phyloP scores from a whole-genome alignment of 345 rosid genomes.

The Salix purpurea region DNA sequence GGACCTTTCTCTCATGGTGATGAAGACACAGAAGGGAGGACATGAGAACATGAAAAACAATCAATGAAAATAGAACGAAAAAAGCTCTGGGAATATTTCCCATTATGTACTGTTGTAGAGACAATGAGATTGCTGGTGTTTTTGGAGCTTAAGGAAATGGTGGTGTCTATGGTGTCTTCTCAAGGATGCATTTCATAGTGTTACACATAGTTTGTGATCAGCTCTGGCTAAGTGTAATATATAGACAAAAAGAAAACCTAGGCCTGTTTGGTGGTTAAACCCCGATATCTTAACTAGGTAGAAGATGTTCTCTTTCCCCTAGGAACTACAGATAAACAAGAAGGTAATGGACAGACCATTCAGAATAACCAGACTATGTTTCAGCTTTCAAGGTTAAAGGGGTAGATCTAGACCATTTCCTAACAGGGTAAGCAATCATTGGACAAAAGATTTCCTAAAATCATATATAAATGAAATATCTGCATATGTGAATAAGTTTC shows the following conservation, averaged over 20 bases:
- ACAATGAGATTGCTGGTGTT: constrained; percentile 3
- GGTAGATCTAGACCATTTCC: constrained; percentile 11
- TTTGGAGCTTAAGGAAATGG: not conserved
- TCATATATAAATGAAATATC: not conserved
- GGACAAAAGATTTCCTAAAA: not conserved
- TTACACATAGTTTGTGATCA: constrained; percentile 4
- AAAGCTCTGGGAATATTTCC: constrained; percentile 15
- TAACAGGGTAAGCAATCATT: not conserved
- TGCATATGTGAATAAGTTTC: not conserved
- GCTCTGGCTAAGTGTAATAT: constrained; percentile 5
- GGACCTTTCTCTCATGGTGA: constrained; percentile 18
- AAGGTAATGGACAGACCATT: not conserved
- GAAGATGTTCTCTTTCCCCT: not conserved
- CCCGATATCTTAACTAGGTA: not conserved
- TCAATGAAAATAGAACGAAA: constrained; percentile 17
- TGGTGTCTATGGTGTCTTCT: constrained; percentile 2
- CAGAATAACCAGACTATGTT: not conserved
- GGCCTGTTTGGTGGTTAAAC: not conserved
- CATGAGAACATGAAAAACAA: constrained; percentile 22
- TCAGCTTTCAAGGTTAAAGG: not conserved
- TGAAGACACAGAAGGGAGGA: constrained; percentile 18
- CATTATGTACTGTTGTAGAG: constrained; percentile 15
- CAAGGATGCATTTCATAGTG: constrained; percentile 7
- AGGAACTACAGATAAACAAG: not conserved
- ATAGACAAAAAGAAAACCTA: constrained; percentile 3